phyloP scores from a whole-genome alignment of 2,329 filamentous ascomycete genomes.

The Scortechinia acanthostroma region DNA sequence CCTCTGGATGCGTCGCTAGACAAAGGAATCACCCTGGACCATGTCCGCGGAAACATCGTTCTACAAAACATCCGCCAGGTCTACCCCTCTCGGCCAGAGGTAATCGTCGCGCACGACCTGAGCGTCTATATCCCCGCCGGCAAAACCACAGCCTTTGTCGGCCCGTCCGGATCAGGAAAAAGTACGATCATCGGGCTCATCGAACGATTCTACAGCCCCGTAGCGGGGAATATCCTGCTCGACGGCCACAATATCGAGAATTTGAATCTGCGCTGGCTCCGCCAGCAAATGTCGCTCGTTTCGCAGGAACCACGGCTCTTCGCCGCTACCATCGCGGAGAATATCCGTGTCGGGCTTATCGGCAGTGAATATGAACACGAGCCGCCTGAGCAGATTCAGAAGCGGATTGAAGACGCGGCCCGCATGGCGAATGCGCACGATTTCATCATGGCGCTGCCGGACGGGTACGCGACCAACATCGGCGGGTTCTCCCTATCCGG shows the following conservation, averaged over 20 bases:
- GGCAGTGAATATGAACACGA: conserved; percentile 71
- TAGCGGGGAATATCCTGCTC: conserved; percentile 70
- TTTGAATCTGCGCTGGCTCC: conserved; percentile 82
- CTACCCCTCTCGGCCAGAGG: conserved; percentile 60
- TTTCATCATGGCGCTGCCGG: conserved; percentile 74
- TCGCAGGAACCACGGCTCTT: conserved; percentile 91
- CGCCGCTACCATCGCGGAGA: conserved; percentile 78
- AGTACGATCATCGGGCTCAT: conserved; percentile 67
- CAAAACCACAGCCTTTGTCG: conserved; percentile 69
- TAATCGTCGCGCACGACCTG: conserved; percentile 54
- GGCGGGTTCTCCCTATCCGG: conserved; percentile 88
- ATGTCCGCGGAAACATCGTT: conserved; percentile 42
- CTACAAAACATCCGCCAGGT: conserved; percentile 65
- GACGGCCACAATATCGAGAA: conserved; percentile 77
- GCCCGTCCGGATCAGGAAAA: conserved; percentile 67
- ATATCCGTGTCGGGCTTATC: conserved; percentile 84
- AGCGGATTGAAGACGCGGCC: conserved; percentile 73
- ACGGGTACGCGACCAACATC: conserved; percentile 90
- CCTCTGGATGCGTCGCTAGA: conserved; percentile 37
- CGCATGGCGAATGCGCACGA: conserved; percentile 91
- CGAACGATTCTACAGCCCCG: conserved; percentile 74
- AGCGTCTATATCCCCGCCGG: conserved; percentile 51
- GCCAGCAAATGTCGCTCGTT: conserved; percentile 85
- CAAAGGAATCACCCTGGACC: conserved; percentile 29
- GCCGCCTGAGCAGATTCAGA: conserved; percentile 57